These are phyloP conservation scores for Neurospora sp. DNA, from an alignment of 495 filamentous ascomycete species.

Conservation along the genomic window DNA sequence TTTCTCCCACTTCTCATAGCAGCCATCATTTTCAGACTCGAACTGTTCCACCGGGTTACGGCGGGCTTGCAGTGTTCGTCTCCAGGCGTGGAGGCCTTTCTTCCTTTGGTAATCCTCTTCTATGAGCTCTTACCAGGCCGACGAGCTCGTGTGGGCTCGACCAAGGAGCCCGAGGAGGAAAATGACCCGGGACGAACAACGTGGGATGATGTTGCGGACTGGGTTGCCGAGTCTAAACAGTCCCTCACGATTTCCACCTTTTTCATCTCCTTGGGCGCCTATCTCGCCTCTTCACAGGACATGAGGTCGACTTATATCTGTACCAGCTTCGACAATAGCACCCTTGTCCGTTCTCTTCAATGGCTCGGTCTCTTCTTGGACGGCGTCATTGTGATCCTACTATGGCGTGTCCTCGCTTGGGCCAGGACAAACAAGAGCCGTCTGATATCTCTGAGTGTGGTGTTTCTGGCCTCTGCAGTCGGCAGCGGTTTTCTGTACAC, in stretches of 20 bases:
- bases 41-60: constrained; percentile 27
- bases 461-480: constrained; percentile 20
- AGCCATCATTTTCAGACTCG: constrained; percentile 32
- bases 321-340: constrained; percentile 21
- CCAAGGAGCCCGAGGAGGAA: constrained; percentile 15
- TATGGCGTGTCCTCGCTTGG: constrained; percentile 40
- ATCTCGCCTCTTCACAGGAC: constrained; percentile 12
- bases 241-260: constrained; percentile 17
- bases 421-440: constrained; percentile 31
- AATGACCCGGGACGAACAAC: constrained; percentile 30
- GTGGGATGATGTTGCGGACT: constrained; percentile 26
- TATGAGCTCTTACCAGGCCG: constrained; percentile 31
- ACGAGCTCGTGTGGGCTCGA: constrained; percentile 3
- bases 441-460: constrained; percentile 27
- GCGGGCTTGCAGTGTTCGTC: constrained; percentile 29
- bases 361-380: constrained; percentile 32
- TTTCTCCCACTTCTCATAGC: constrained; percentile 30
- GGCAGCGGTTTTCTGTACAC: constrained; percentile 13
- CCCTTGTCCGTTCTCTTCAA: constrained; percentile 22
- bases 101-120: constrained; percentile 25
- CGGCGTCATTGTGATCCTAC: constrained; percentile 25
- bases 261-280: constrained; percentile 24
- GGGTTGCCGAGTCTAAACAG: constrained; percentile 23
- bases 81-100: constrained; percentile 33
- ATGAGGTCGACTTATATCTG: constrained; percentile 34